Evolutionary conservation across 2,329 filamentous ascomycete genomes (phyloP), one percentile per base, ranked within the genome.

Genomic region (Phyllosticta ampelicida): DNA sequence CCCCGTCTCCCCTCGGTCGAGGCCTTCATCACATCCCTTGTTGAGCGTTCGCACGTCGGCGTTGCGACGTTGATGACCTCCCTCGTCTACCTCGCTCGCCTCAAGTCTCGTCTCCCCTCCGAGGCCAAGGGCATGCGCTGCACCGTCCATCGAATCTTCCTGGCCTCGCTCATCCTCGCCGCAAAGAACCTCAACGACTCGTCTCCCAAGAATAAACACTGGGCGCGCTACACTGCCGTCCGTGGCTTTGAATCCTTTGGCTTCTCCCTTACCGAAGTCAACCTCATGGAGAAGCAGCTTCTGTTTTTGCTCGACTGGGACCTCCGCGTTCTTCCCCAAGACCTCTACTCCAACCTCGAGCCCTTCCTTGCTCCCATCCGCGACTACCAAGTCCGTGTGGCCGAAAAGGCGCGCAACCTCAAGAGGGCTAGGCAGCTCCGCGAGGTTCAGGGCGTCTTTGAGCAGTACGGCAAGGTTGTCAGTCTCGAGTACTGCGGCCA

Each of bases 131-230:
- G 94, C 63, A 89, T 97, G 76, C 86, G 88, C 66, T 97, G 94
- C 80, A 97, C 94, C 21, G 90, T 92, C 52, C 94, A 99, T 78
- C 87, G 94, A 67, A 97, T 99, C 80, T 97, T 99, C 77, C 82
- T 99, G 53, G 92, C 89, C 49, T 79, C 88, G 16, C 84, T 92
- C 64, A 94, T 94, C 69, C 77, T 86, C 54, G 85, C 94, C 1
- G 92, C 94, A 66, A 99, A 99, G 85, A 96, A 96, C 74, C 82
- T 97, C 65, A 97, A 99, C 73, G 94, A 97, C 79, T 96, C 90
- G 61, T 96, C 90, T 11, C 94, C 94, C 62, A 97, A 97, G 85
- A 99, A 99, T 83, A 97, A 97, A 85, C 94, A 99, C 80, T 99
- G 94, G 94, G 91, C 94, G 63, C 86, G 85, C 67, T 99, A 97